A percentile compares a stretch with the other conserved stretches of the same genome.
These are phyloP conservation scores for Diaporthe nobilis DNA, from an alignment of 2,329 filamentous ascomycete species.

Conservation along the genomic window DNA sequence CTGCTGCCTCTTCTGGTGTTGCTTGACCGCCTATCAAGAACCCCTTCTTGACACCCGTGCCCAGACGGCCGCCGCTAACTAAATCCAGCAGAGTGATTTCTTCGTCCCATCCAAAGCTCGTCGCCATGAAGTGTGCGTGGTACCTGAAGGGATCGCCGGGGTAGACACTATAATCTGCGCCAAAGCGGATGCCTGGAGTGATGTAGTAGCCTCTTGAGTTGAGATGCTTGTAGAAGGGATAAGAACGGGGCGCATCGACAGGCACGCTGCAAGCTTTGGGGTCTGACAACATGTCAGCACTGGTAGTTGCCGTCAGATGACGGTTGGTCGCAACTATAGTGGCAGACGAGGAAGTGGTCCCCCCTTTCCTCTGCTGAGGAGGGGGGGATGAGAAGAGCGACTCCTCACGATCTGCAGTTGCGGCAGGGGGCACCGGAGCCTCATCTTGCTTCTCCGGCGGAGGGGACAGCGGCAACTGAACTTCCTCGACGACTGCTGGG, in stretches of 20 bases:
- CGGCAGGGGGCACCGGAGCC: not conserved
- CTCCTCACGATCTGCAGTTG: slow-evolving; percentile 10
- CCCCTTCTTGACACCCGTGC: slow-evolving; percentile 96
- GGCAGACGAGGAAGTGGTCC: slow-evolving; percentile 18
- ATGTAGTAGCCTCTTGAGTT: slow-evolving; percentile 87
- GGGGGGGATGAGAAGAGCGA: slow-evolving; percentile 29
- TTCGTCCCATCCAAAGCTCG: slow-evolving; percentile 89
- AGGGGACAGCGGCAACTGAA: not conserved
- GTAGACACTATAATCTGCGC: slow-evolving; percentile 94
- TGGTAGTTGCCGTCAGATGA: slow-evolving; percentile 60
- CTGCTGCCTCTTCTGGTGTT: slow-evolving; percentile 47
- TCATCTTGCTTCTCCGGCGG: slow-evolving; percentile 1
- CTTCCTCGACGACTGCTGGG: slow-evolving; percentile 19
- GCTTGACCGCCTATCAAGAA: slow-evolving; percentile 85
- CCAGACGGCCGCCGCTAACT: slow-evolving; percentile 87
- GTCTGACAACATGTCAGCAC: slow-evolving; percentile 50
- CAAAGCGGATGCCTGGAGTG: slow-evolving; percentile 93
- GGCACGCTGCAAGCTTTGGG: slow-evolving; percentile 35
- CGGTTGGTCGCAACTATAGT: slow-evolving; percentile 48
- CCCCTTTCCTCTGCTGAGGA: not conserved
- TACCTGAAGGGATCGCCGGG: slow-evolving; percentile 95
- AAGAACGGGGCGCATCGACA: slow-evolving; percentile 64
- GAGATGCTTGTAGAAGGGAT: slow-evolving; percentile 84
- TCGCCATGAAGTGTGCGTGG: slow-evolving; percentile 93
- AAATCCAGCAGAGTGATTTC: slow-evolving; percentile 88